Evolutionary conservation across 2,329 filamentous ascomycete genomes (phyloP).

Genomic region (Neopestalotiopsis sp.): DNA sequence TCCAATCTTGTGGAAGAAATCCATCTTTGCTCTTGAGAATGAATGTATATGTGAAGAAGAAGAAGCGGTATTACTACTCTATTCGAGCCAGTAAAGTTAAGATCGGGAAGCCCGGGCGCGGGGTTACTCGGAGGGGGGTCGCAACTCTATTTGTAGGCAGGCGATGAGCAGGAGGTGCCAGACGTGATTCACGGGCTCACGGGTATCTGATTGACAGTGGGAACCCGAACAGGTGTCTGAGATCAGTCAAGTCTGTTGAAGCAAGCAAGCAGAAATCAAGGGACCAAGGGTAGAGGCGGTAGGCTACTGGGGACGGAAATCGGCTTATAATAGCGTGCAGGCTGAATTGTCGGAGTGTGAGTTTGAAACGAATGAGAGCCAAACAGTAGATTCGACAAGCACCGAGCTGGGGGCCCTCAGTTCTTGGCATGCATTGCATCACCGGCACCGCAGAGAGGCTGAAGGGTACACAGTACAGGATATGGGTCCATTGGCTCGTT

Average conservation of each 20-base stretch:
- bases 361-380: neutral
- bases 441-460: constrained; percentile 1
- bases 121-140: neutral
- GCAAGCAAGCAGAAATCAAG: neutral
- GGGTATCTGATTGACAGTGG: neutral
- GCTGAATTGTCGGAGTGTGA: neutral
- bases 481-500: neutral
- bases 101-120: neutral
- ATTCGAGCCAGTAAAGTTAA: neutral
- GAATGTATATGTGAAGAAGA: neutral
- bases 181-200: neutral
- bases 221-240: neutral
- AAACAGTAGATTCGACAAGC: neutral
- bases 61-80: neutral
- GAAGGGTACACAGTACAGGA: neutral
- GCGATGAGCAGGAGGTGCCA: neutral
- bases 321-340: neutral
- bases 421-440: constrained; percentile 2
- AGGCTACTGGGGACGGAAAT: neutral
- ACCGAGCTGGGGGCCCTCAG: neutral
- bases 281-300: neutral
- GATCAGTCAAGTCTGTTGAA: neutral
- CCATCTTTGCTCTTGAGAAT: constrained; percentile 35
- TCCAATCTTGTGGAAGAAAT: constrained; percentile 51
- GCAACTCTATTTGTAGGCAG: constrained; percentile 2